A percentile compares a stretch with the other conserved stretches of the same genome.
These are phyloP conservation scores for Xylogone sp. DNA, from an alignment of 2,329 filamentous ascomycete species.

Conservation along the genomic window DNA sequence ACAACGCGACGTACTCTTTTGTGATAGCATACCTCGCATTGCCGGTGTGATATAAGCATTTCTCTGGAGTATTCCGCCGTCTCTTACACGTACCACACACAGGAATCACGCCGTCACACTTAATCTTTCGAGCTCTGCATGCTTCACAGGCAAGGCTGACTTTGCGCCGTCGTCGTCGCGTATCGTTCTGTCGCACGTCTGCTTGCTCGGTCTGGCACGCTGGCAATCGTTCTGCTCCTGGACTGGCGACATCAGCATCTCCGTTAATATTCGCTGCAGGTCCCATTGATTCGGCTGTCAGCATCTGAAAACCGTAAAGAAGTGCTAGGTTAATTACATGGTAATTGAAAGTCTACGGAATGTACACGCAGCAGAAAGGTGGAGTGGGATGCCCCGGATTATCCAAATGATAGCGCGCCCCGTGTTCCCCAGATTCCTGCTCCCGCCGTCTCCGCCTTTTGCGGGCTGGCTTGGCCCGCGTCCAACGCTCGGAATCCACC, in stretches of 20 bases:
- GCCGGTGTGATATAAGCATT: neutral
- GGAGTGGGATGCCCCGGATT: neutral
- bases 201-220: neutral
- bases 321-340: neutral
- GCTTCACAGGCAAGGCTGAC: conserved; percentile 81
- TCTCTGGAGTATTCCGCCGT: neutral
- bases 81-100: neutral
- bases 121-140: conserved; percentile 82
- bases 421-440: neutral
- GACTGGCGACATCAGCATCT: neutral
- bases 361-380: neutral
- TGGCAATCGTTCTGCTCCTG: neutral
- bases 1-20: neutral
- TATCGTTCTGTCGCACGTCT: neutral
- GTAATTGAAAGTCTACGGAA: neutral
- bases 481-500: neutral
- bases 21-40: neutral
- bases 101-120: conserved; percentile 60
- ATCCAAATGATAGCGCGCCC: neutral
- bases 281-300: neutral
- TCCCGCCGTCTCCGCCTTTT: neutral
- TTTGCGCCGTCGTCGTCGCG: conserved; percentile 3
- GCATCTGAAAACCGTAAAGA: neutral
- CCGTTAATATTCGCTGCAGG: neutral
- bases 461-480: neutral